Base-by-base conservation (phyloP, 495 filamentous ascomycete species). In the Hypoxylon fragiforme region DNA sequence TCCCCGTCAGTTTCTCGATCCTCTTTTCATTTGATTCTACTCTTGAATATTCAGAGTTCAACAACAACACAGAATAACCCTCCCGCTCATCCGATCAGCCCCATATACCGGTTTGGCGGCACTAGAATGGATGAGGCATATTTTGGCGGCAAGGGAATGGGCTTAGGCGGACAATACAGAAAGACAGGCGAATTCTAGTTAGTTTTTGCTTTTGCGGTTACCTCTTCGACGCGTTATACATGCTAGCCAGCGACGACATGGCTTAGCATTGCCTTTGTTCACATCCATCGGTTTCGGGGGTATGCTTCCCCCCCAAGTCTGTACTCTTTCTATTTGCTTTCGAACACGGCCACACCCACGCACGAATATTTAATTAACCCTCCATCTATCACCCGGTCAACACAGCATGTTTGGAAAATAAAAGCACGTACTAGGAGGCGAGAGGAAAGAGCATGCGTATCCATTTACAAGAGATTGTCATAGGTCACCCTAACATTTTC, bases 381-480 rank as follows among this genome's bases (percentile, higher is more conserved):
- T 45, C 24, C 40, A 30, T 15, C 18, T 41, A 38, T 19, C 21
- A 42, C 34, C 44, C 16, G 16, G 46, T 35, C 30, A 47, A 14
- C 22, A 47, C 42, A 61, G 46, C 46, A 56, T 48, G 42, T 52
- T 51, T 24, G 24, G 34, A 44, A 60, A 28, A 57, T 26, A 53
- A 60, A 49, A 48, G 45, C 41, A 46, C 31, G 40, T 36, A 24
- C 42, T 20, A 26, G 30, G 43, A 40, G 45, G 26, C 3, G n/a
- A 16, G 30, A 32, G 28, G 24, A 42, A 44, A 44, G 42, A 40
- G 44, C 14, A 49, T 39, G 47, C 34, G 52, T 31, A 53, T 44
- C 31, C 44, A 44, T 24, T 50, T 52, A 24, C 43, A 61, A 62
- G 44, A 62, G 43, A 56, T 57, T 57, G 59, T 49, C 53, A 51